Base-by-base conservation (phyloP, 192 early-diverging fungal species). In the Radiomyces spectabilis region DNA sequence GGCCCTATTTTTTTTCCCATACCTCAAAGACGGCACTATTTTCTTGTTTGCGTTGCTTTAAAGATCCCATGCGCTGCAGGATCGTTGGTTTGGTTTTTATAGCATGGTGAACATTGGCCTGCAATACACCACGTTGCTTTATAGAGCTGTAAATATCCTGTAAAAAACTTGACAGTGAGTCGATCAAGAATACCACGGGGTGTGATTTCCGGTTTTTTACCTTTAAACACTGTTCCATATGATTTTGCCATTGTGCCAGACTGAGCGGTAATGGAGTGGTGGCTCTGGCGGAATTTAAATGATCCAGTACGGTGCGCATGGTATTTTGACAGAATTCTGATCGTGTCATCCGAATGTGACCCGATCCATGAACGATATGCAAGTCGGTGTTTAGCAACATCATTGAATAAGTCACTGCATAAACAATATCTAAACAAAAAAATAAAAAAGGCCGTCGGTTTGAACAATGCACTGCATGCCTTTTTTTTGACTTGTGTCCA, bases 221-320 rank as follows among this genome's bases (percentile, higher is more conserved):
- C 42, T 79, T 81, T 8, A 85, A 50, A 13, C 69, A 45, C 7
- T 22, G 26, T 50, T 81, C 82, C 41, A 84, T 29, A 19, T 83
- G 44, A 18, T 68, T 55, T 74, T 76, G 22, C 60, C 60, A 85
- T 40, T 43, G 48, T 16, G 31, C 34, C 30, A 49, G 15, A 21
- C 15, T 43, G 42, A 39, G 24, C 62, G 59, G 15, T 59, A 26
- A 15, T 30, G 35, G n/a, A n/a, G 24, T 4, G 33, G 13, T 49
- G 47, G 59, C 58, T 4, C 61, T 41, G 9, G 29, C 41, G 1
- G 27, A 19, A 24, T 53, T 25, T 29, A 24, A 26, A 38, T 78
- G 70, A 8, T 71, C 53, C 31, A 70, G 10, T 21, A 48, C 30
- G 12, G 27, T 27, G 5, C 30, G 12, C 5, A 48, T 25, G 9